Conservation (phyloP, 257 asterid species). For the Ocimum tenuiflorum region DNA sequence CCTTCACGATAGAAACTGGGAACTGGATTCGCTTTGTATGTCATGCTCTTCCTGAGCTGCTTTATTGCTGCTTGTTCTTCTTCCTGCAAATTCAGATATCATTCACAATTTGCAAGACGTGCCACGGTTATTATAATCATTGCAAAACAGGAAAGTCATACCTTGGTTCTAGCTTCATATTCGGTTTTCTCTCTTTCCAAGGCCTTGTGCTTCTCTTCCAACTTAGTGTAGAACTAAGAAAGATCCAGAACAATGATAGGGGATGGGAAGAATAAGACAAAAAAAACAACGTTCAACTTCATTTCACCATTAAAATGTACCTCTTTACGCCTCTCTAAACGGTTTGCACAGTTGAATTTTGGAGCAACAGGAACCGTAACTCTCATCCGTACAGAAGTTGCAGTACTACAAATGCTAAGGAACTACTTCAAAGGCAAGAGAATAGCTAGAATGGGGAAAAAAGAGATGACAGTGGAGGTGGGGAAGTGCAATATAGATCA, state of each 20-base stretch:
- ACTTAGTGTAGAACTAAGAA: slow-evolving; percentile 68
- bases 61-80: slow-evolving; percentile 79
- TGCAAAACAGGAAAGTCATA: slow-evolving; percentile 12
- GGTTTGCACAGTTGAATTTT: slow-evolving; percentile 54
- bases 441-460: neutral
- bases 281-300: neutral
- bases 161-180: slow-evolving; percentile 88
- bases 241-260: neutral
- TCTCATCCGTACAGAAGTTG: slow-evolving; percentile 73
- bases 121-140: neutral
- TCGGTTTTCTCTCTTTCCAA: slow-evolving; percentile 83
- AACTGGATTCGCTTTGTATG: slow-evolving; percentile 83
- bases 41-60: slow-evolving; percentile 83
- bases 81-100: slow-evolving; percentile 45
- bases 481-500: neutral
- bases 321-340: slow-evolving; percentile 83
- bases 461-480: neutral
- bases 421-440: slow-evolving; percentile 12
- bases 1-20: slow-evolving; percentile 89
- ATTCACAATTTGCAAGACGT: neutral
- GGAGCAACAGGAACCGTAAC: slow-evolving; percentile 92
- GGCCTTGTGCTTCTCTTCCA: slow-evolving; percentile 94
- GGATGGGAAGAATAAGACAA: neutral
- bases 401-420: slow-evolving; percentile 53
- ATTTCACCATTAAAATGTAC: slow-evolving; percentile 31